Base-by-base conservation (phyloP, 257 asterid species). In the Nicotiana paniculata region DNA sequence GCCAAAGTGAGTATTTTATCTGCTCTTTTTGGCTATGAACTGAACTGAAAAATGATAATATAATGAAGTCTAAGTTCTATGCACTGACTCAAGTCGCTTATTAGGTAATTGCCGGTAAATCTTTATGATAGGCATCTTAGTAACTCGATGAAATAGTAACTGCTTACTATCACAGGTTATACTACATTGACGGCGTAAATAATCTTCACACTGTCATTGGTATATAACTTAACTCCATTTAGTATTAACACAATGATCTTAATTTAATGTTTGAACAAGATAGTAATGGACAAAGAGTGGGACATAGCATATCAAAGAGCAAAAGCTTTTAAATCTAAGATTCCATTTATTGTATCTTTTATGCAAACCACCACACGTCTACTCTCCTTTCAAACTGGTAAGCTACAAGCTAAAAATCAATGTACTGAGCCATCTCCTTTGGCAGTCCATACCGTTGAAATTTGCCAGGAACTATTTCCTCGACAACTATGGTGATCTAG, bases 291-390 rank as follows among this genome's bases (percentile, higher is more conserved):
- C 37, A 76, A 67, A 48, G 28, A 51, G 26, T 32, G 30, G 17
- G 18, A 8, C 51, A 30, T 17, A 28, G 54, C 83, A 39, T 85
- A 77, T 69, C 58, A 82, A 62, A 78, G 16, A 39, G 83, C 85
- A 30, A 39, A 43, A 46, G 53, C 76, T 33, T 78, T 69, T 75
- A 85, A 35, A n/a, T 82, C 83, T 28, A 5, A 37, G 28, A 64
- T 30, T 13, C 66, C 82, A 54, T 82, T 82, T 77, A 53, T 46
- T 66, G 39, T 85, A 33, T 57, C 63, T 57, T 57, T 16, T 57
- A 57, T 57, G 26, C 63, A 57, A 39, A 17, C 10, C 10, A 6
- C 17, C 63, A 17, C 5, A 57, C 6, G 9, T 57, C 24, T 15
- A 9, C 21, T 8, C 28, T 59, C 30, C 65, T n/a, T n/a, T 6